Conservation (phyloP, 2,329 filamentous ascomycete genomes). For the Diaporthe velutina region DNA sequence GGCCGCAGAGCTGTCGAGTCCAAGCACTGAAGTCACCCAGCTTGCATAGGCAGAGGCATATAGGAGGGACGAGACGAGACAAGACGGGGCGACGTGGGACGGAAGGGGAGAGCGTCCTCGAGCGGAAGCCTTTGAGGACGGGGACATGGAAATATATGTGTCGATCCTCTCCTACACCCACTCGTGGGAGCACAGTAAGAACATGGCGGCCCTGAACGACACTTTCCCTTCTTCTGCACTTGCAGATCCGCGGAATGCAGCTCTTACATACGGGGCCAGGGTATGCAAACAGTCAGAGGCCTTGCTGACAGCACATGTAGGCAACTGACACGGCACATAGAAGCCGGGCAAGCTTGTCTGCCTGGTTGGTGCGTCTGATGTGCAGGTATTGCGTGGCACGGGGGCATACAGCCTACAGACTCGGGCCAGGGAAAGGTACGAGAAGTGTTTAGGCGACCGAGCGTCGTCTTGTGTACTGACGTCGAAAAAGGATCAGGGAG, state of each 20-base stretch:
- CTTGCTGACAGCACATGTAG: constrained; percentile 32
- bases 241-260: constrained; percentile 19
- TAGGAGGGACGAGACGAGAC: constrained; percentile 14
- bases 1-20: constrained; percentile 1
- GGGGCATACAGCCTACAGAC: constrained; percentile 32
- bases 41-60: constrained; percentile 8
- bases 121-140: constrained; percentile 6
- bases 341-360: constrained; percentile 32
- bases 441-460: constrained; percentile 24
- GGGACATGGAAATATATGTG: constrained; percentile 38
- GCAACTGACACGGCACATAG: constrained; percentile 7
- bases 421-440: constrained; percentile 26
- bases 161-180: constrained; percentile 26
- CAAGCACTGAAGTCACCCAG: constrained; percentile 13
- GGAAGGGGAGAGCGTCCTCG: constrained; percentile 21
- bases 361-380: constrained; percentile 32
- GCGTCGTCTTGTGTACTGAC: constrained; percentile 24
- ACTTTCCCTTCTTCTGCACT: constrained; percentile 16
- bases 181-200: constrained; percentile 16
- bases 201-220: constrained; percentile 8
- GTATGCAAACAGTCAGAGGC: constrained; percentile 19
- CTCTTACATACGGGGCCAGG: neutral
- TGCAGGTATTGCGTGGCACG: constrained; percentile 33
- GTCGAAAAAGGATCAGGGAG: neutral
- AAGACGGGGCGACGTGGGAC: constrained; percentile 33